Conservation (phyloP, 805 yeast species). For the Cyberlindnera maclurae region DNA sequence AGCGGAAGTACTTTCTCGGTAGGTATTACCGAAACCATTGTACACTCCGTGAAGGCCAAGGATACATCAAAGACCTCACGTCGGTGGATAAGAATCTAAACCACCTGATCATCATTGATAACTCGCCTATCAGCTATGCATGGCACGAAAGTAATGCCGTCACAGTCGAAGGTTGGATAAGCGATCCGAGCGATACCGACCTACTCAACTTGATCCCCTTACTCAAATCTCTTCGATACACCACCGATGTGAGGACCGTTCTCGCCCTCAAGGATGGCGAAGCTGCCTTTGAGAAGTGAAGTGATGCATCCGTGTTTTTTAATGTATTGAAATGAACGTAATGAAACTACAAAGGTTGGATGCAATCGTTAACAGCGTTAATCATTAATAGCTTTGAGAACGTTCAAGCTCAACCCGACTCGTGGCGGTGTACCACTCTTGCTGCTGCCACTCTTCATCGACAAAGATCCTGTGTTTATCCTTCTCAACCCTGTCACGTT, state of each 20-base stretch:
- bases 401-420: constrained; percentile 48
- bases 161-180: constrained; percentile 95
- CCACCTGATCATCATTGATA: constrained; percentile 75
- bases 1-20: constrained; percentile 42
- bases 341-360: neutral
- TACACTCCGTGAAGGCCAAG: constrained; percentile 67
- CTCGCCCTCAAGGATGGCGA: constrained; percentile 73
- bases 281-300: constrained; percentile 39
- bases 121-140: constrained; percentile 86
- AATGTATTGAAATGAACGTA: neutral
- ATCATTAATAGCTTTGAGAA: constrained; percentile 45
- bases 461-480: constrained; percentile 1
- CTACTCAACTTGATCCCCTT: constrained; percentile 77
- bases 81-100: constrained; percentile 47
- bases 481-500: neutral
- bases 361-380: neutral
- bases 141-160: constrained; percentile 83
- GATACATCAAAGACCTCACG: constrained; percentile 74
- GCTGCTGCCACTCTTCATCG: neutral
- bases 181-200: constrained; percentile 88
- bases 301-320: neutral
- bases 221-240: constrained; percentile 63
- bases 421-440: constrained; percentile 10
- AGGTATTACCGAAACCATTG: constrained; percentile 80
- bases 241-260: constrained; percentile 78